Base-by-base conservation (phyloP, 257 asterid species). In the Solanum corneliomulleri region DNA sequence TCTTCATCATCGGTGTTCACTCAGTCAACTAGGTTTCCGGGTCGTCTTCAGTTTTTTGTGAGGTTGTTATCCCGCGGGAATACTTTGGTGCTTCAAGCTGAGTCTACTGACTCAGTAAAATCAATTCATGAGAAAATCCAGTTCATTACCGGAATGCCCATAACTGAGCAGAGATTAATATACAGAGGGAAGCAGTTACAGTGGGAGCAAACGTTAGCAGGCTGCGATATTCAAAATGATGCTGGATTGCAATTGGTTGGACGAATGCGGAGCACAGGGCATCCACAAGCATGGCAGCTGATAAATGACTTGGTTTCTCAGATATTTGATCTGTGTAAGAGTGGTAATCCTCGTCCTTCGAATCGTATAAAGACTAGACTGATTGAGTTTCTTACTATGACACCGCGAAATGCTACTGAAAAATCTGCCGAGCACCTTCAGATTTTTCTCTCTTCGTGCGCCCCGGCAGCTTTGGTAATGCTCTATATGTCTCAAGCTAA, bases 251-350 rank as follows among this genome's bases (percentile, higher is more conserved):
- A 93, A 27, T 76, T 97, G 21, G 95, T 94, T 4, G 98, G 96
- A 13, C 93, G 99, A 1, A 90, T 97, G 98, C 89, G 98, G 86
- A 95, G 98, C 88, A 95, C 98, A 0, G 93, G 77, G 0, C 96
- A 97, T 69, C 99, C 99, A 4, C 91, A 89, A 62, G 96, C 99
- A 1, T 96, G 99, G 98, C 94, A 93, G 87, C 90, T 91, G 42
- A 89, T 97, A 68, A 89, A 93, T 78, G 97, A 91, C 6, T 88
- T 96, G 23, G 90, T 97, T 18, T 91, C 94, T 0, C 39, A 86
- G 60, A 86, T 95, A 23, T 88, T 93, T 23, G 75, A 80, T 76
- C 91, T 92, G 15, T 91, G 71, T 89, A 93, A 92, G 88, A 89
- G 88, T 86, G 76, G 89, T 31, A 70, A 31, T 14, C 83, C 82